Base-by-base conservation (phyloP, 768 basidiomycete species). In the Suillus occidentalis region DNA sequence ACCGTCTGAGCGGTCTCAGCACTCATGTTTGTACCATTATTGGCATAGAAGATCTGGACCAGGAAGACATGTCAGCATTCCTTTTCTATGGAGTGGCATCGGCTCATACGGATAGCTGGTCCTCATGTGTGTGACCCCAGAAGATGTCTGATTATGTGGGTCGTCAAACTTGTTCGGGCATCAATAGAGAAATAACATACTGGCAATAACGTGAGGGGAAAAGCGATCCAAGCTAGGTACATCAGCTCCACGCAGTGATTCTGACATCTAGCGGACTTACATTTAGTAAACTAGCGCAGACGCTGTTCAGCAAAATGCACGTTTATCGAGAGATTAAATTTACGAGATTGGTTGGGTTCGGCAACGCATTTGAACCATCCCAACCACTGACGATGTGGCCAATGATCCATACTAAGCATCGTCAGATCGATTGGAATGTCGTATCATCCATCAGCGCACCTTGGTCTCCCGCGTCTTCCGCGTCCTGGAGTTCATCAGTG, bases 91-190 rank as follows among this genome's bases (percentile, higher is more conserved):
- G 31, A 34, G n/a, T 28, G n/a, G 52, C 39, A 9, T 18, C 62
- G 57, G n/a, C 37, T 63, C 81, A 34, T 65, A 89, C 89, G 37
- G 84, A 87, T 47, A 90, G 67, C 75, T 90, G 83, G 73, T 91
- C 90, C 72, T 91, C 88, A 63, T 92, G 90, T 0, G 87, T 85
- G 70, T 92, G 91, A 7, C 91, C 91, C 71, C 81, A 92, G 79
- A 92, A 91, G n/a, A 91, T 85, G 68, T 85, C 89, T 87, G 62
- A 45, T 60, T 50, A 25, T n/a, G n/a, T 28, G 61, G 60, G 63
- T 68, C 70, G 67, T 65, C 64, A n/a, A 49, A 20, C 22, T 37
- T 58, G 9, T 49, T 49, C 28, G 63, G n/a, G 42, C 56, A 56
- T 49, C 57, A n/a, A 67, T 52, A 58, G 53, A 60, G 58, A 47